Conservation (phyloP, 2,329 filamentous ascomycete species). For the Sclerotinia minor region DNA sequence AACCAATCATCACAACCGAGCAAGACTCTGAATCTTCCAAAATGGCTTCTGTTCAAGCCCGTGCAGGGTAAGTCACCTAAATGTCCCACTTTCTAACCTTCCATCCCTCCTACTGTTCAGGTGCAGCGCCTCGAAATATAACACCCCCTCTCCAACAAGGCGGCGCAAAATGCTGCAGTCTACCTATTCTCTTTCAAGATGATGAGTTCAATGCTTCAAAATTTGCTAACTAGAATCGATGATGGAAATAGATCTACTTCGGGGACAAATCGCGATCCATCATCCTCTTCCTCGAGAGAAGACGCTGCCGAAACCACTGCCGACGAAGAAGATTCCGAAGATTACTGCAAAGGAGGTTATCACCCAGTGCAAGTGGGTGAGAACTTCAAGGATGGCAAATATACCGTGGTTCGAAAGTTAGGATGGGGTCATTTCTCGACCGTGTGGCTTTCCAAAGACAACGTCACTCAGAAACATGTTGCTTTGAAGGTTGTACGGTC, state of each 20-base stretch:
- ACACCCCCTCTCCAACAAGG: conserved; percentile 12
- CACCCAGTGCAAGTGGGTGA: conserved; percentile 94
- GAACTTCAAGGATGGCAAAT: conserved; percentile 96
- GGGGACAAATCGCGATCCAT: conserved; percentile 48
- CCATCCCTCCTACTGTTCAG: conserved; percentile 24
- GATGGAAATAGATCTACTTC: conserved; percentile 37
- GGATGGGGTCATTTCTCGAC: conserved; percentile 99
- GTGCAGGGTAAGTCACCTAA: conserved; percentile 41
- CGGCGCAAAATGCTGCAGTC: conserved; percentile 24
- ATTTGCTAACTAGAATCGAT: conserved; percentile 38
- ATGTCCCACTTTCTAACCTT: conserved; percentile 26
- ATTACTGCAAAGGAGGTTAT: conserved; percentile 99
- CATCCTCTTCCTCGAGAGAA: conserved; percentile 71
- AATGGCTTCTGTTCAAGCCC: conserved; percentile 39
- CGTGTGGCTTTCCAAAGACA: conserved; percentile 83
- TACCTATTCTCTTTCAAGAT: conserved; percentile 24
- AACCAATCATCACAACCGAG: conserved; percentile 60
- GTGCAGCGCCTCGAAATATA: conserved; percentile 33
- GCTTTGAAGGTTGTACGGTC: conserved; percentile 97
- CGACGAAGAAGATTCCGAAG: conserved; percentile 97
- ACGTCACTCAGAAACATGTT: conserved; percentile 86
- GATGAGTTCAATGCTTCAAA: conserved; percentile 39
- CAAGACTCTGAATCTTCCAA: conserved; percentile 41
- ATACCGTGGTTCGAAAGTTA: conserved; percentile 92
- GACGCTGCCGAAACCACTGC: conserved; percentile 88